Percentiles rank a stretch among this genome's conserved stretches.
phyloP scores from a whole-genome alignment of 495 filamentous ascomycete species.

The Terfezia claveryi region DNA sequence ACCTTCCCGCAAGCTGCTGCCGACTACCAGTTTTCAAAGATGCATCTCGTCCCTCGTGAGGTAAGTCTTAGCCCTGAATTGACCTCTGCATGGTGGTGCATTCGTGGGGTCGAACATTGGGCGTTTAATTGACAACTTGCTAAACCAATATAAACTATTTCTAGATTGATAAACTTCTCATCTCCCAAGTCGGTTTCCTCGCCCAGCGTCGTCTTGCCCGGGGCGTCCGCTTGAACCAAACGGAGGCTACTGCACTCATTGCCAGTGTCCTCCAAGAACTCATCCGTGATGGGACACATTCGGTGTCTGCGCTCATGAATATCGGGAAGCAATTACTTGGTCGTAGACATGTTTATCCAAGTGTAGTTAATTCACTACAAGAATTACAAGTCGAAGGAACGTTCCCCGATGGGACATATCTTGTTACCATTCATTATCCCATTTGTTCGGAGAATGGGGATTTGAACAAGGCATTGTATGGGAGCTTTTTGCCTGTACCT shows the following conservation, averaged over 20 bases:
- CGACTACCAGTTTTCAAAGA: slow-evolving; percentile 14
- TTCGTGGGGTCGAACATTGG: background rate
- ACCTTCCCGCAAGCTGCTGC: too few species aligned
- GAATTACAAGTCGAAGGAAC: slow-evolving; percentile 91
- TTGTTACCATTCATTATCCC: slow-evolving; percentile 86
- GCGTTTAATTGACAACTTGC: background rate
- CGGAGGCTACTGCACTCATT: slow-evolving; percentile 44
- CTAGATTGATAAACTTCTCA: slow-evolving; percentile 88
- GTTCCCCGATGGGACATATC: slow-evolving; percentile 72
- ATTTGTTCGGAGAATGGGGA: slow-evolving; percentile 75
- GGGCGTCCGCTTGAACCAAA: slow-evolving; percentile 74
- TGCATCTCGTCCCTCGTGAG: slow-evolving; percentile 79
- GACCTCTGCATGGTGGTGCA: background rate
- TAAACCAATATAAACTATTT: background rate
- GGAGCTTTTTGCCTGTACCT: slow-evolving; percentile 75
- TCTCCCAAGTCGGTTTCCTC: slow-evolving; percentile 70
- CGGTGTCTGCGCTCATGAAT: slow-evolving; percentile 78
- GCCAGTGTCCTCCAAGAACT: slow-evolving; percentile 27
- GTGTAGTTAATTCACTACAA: slow-evolving; percentile 49
- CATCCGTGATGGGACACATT: slow-evolving; percentile 89
- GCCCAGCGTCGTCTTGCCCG: slow-evolving; percentile 78
- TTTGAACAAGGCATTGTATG: slow-evolving; percentile 67
- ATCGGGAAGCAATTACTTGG: slow-evolving; percentile 83
- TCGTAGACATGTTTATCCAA: slow-evolving; percentile 75
- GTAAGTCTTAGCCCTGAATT: slow-evolving; percentile 26